Evolutionary conservation across 164 flowering plant species (phyloP), one percentile per base, ranked within the genome.

Genomic region (Magnolia changhungtana): DNA sequence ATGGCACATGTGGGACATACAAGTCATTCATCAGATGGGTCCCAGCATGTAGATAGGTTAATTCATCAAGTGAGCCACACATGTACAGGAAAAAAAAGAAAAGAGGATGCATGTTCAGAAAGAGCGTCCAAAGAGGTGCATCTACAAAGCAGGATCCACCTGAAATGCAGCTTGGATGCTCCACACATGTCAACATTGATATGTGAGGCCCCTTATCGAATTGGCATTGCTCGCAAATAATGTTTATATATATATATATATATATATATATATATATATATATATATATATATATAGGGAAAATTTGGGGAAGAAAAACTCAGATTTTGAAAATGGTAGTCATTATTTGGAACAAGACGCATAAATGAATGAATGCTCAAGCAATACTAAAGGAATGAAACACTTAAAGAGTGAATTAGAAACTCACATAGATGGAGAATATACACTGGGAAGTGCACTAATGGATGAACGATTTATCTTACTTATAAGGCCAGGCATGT

Each of bases 341-440:
- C 14, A 8, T 14, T 8, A 11, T 11, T 11, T 55, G 61, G 18
- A 55, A 55, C 18, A 55, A 11, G 18, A 16, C 18, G 8, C 59
- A 55, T 11, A 55, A 55, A 55, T 9, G 18, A 55, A 11, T 55
- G 61, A 11, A 55, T 55, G 16, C 3, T 55, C 61, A 11, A 16
- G 18, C 13, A 55, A 55, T 55, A 55, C 13, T 16, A 8, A 55
- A 37, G 45, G 23, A 68, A 68, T 7, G 71, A 68, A 31, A 68
- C 50, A 68, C 27, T 31, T 45, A n/a, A 27, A 27, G 31, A 68
- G 71, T 68, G 49, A 4, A 37, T 10, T 37, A 21, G 71, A 14
- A 64, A 83, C 92, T 89, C 80, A 89, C 92, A 90, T 77, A 29
- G 87, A 79, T n/a, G 95, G 82, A 16, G 95, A 89, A 78, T 90